A percentile compares a stretch with the other conserved stretches of the same genome.
These are phyloP conservation scores for Penstemon newberryi DNA, from an alignment of 257 asterid genomes.

Conservation along the genomic window DNA sequence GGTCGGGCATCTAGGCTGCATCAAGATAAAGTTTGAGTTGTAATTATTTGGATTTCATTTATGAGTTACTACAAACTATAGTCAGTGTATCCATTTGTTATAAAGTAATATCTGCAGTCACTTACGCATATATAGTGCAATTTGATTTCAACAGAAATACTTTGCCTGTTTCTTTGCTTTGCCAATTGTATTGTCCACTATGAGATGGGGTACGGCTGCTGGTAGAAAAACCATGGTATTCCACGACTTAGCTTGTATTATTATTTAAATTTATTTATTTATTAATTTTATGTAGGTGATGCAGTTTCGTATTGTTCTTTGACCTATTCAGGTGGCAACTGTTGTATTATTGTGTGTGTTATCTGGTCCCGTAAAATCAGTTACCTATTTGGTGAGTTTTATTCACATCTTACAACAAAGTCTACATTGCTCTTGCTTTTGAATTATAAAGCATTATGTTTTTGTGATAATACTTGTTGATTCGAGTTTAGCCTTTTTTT, in stretches of 20 bases:
- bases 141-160: too few relatives aligned
- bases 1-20: too few relatives aligned
- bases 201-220: constrained; percentile 87
- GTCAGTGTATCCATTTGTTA: too few relatives aligned
- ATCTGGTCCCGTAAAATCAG: constrained; percentile 91
- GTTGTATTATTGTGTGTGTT: constrained; percentile 65
- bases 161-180: constrained; percentile 60
- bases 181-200: constrained; percentile 84
- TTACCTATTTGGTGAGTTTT: constrained; percentile 65
- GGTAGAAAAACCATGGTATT: constrained; percentile 92
- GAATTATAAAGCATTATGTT: neutral
- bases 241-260: neutral
- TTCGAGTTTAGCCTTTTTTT: neutral
- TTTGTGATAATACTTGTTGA: neutral
- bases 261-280: neutral
- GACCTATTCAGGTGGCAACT: constrained; percentile 69
- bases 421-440: neutral
- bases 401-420: constrained; percentile 8
- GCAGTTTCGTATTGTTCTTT: constrained; percentile 14
- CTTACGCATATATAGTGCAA: too few relatives aligned
- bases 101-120: too few relatives aligned
- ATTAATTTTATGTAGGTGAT: constrained; percentile 15
- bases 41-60: too few relatives aligned
- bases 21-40: too few relatives aligned
- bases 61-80: too few relatives aligned